phyloP scores from a whole-genome alignment of 192 early-diverging fungal species.

The Gryganskiella cystojenkinii region DNA sequence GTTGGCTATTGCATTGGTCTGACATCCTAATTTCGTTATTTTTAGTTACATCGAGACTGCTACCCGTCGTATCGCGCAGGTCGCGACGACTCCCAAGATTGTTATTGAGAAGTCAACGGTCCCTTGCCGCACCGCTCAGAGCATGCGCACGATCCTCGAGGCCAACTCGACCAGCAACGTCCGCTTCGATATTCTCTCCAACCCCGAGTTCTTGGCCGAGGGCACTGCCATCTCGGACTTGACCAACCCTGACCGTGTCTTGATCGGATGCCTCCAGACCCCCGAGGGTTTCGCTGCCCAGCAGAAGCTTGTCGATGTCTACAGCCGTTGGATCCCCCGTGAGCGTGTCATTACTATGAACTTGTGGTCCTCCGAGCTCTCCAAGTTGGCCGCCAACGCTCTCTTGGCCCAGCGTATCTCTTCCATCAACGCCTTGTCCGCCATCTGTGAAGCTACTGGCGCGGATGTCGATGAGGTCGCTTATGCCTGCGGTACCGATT shows the following conservation, averaged over 20 bases:
- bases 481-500: constrained; percentile 86
- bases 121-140: constrained; percentile 88
- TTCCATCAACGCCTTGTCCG: constrained; percentile 86
- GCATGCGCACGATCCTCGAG: constrained; percentile 83
- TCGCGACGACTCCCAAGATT: constrained; percentile 82
- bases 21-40: constrained; percentile 15
- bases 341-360: constrained; percentile 87
- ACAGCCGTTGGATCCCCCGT: constrained; percentile 83
- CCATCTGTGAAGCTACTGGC: constrained; percentile 91
- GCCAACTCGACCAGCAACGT: constrained; percentile 73
- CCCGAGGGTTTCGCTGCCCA: constrained; percentile 77
- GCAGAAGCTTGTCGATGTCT: constrained; percentile 74
- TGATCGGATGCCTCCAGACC: constrained; percentile 85
- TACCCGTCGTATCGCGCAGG: constrained; percentile 81
- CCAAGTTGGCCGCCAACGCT: constrained; percentile 91
- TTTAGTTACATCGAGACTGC: constrained; percentile 81
- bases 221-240: constrained; percentile 88
- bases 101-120: constrained; percentile 96
- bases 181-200: constrained; percentile 86
- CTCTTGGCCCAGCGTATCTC: constrained; percentile 91
- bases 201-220: constrained; percentile 96
- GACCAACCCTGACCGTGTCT: constrained; percentile 85
- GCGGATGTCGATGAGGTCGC: constrained; percentile 88
- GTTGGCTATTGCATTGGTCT: too few species aligned
- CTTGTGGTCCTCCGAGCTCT: constrained; percentile 90